Conservation (phyloP, 306 rosid genomes). For the Oxytropis ochrocephala region DNA sequence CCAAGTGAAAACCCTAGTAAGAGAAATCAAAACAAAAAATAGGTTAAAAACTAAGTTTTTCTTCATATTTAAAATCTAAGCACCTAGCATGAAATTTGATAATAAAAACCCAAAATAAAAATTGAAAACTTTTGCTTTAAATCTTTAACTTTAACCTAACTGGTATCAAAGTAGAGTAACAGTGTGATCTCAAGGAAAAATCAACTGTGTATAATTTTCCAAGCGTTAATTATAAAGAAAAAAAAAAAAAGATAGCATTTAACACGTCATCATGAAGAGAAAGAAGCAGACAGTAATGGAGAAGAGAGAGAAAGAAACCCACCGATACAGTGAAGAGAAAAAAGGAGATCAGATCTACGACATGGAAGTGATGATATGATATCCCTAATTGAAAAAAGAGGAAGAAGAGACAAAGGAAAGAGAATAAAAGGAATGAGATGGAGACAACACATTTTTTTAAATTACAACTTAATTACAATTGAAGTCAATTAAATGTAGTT, state of each 20-base stretch:
- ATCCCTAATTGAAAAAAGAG: too few species aligned
- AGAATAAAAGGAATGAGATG: too few species aligned
- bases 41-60: neutral
- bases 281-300: neutral
- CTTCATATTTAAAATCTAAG: neutral
- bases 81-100: neutral
- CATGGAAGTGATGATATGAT: too few species aligned
- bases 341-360: too few species aligned
- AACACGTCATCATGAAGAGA: neutral
- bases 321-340: too few species aligned
- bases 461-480: too few species aligned
- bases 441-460: too few species aligned
- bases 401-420: too few species aligned
- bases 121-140: neutral
- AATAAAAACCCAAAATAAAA: neutral
- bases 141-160: neutral
- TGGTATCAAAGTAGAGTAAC: neutral
- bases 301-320: too few species aligned
- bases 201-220: neutral
- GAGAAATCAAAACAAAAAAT: neutral
- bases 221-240: neutral
- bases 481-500: too few species aligned
- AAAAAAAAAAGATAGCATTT: neutral
- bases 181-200: neutral
- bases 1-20: conserved; percentile 7